Evolutionary conservation across 371 early-diverging fungal genomes (phyloP).

Genomic region (Saksenaea oblongispora): DNA sequence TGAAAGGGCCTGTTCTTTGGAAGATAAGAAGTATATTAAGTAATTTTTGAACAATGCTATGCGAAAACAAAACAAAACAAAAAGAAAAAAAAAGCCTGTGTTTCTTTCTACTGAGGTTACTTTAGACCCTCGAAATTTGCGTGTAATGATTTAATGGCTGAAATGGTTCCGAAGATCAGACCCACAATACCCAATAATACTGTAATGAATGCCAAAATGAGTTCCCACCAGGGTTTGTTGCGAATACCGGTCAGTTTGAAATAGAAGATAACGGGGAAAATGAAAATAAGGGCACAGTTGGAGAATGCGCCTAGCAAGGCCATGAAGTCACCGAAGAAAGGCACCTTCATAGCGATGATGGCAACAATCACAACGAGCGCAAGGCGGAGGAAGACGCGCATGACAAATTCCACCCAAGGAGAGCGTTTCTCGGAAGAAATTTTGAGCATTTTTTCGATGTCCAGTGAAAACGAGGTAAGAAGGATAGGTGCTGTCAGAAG

Average conservation of each 20-base stretch:
- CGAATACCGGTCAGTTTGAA: slow-evolving; percentile 59
- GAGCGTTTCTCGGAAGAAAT: slow-evolving; percentile 34
- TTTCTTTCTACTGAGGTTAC: too few species aligned
- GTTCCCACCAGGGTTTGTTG: slow-evolving; percentile 35
- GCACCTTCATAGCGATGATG: slow-evolving; percentile 57
- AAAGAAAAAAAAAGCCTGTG: too few species aligned
- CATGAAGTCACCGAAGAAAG: slow-evolving; percentile 76
- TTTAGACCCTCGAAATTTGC: too few species aligned
- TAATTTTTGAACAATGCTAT: too few species aligned
- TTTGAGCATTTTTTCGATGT: slow-evolving; percentile 59
- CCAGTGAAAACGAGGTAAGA: slow-evolving; percentile 77
- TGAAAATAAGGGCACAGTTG: slow-evolving; percentile 65
- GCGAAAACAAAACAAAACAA: too few species aligned
- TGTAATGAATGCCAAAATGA: slow-evolving; percentile 48
- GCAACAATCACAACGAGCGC: slow-evolving; percentile 41
- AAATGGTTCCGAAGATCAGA: slow-evolving; percentile 59
- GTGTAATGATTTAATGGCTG: slow-evolving; percentile 40
- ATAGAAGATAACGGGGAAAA: slow-evolving; percentile 70
- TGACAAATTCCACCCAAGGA: slow-evolving; percentile 30
- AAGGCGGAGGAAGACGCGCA: slow-evolving; percentile 53
- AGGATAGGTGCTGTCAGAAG: slow-evolving; percentile 83
- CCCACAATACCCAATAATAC: slow-evolving; percentile 62
- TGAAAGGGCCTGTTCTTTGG: too few species aligned
- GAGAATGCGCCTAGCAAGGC: slow-evolving; percentile 68
- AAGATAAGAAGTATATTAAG: too few species aligned